These are phyloP conservation scores for Suillus fuscotomentosus DNA, from an alignment of 768 basidiomycete genomes.

Conservation along the genomic window DNA sequence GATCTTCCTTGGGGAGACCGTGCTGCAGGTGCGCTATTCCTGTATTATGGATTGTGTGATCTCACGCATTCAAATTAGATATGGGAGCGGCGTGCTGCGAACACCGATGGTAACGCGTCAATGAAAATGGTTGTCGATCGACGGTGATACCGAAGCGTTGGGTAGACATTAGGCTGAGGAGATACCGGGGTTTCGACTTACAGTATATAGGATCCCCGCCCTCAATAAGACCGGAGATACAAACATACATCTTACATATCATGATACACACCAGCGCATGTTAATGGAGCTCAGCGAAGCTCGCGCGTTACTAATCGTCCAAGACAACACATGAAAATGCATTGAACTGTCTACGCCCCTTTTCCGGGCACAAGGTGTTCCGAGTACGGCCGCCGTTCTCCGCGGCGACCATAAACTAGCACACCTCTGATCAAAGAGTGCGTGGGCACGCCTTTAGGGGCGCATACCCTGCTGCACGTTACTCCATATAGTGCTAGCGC, in stretches of 20 bases:
- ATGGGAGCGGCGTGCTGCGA: constrained; percentile 54
- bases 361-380: not conserved
- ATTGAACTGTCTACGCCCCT: not conserved
- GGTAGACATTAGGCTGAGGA: constrained; percentile 15
- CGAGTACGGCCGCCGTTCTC: not conserved
- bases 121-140: constrained; percentile 34
- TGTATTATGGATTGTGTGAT: constrained; percentile 5
- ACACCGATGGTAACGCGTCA: constrained; percentile 15
- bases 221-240: constrained; percentile 3
- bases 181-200: constrained; percentile 26
- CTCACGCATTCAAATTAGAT: constrained; percentile 40
- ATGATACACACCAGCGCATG: constrained; percentile 4
- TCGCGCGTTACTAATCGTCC: not conserved
- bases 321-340: constrained; percentile 1
- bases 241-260: constrained; percentile 4
- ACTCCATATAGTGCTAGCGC: not conserved
- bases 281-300: constrained; percentile 4
- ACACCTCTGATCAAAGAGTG: not conserved
- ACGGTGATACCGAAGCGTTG: constrained; percentile 10
- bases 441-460: not conserved
- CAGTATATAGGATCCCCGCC: not conserved
- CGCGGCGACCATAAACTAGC: not conserved
- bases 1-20: constrained; percentile 97
- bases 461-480: constrained; percentile 4
- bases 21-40: constrained; percentile 71